phyloP scores from a whole-genome alignment of 2,329 filamentous ascomycete genomes.

The Botrytis hyacinthi region DNA sequence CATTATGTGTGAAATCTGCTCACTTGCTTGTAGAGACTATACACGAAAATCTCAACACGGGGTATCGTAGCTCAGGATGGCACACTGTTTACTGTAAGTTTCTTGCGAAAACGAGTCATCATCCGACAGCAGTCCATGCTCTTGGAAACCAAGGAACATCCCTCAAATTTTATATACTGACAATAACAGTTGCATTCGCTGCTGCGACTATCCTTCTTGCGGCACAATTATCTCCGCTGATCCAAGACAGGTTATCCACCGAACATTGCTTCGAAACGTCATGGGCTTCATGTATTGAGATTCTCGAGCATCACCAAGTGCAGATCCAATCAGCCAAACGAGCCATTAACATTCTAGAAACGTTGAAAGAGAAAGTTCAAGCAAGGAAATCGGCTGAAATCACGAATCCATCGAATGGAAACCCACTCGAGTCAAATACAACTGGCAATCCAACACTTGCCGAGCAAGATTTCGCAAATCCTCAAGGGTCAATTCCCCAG shows the following conservation, averaged over 20 bases:
- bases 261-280: slow-evolving; percentile 11
- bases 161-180: background rate
- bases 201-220: slow-evolving; percentile 26
- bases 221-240: slow-evolving; percentile 18
- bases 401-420: background rate
- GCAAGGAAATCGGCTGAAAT: background rate
- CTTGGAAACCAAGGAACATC: background rate
- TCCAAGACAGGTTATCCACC: background rate
- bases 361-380: slow-evolving; percentile 16
- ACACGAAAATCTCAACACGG: slow-evolving; percentile 17
- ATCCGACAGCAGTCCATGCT: background rate
- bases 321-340: slow-evolving; percentile 12
- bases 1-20: slow-evolving; percentile 26
- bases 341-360: slow-evolving; percentile 1
- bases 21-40: slow-evolving; percentile 23
- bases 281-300: slow-evolving; percentile 14
- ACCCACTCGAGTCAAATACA: background rate
- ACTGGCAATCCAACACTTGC: background rate
- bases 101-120: background rate
- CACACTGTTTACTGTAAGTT: slow-evolving; percentile 29
- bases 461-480: background rate
- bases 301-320: slow-evolving; percentile 11
- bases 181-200: slow-evolving; percentile 23
- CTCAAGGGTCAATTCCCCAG: background rate
- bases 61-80: slow-evolving; percentile 27